phyloP scores from a whole-genome alignment of 140 eudicot species.

The Cichorium intybus region DNA sequence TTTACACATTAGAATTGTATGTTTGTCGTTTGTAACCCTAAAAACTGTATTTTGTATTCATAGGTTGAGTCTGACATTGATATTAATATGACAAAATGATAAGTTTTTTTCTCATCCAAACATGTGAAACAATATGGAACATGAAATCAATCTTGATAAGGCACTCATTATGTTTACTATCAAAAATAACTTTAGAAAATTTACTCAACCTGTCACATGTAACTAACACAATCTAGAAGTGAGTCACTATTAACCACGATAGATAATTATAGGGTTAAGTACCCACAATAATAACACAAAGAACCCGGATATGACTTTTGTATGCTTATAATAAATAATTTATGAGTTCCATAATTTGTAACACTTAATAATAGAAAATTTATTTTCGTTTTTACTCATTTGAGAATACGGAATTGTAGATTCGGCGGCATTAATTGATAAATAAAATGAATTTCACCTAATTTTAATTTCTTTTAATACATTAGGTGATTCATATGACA shows the following conservation, averaged over 20 bases:
- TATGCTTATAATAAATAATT: background rate
- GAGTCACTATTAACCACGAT: background rate
- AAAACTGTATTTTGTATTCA: no score
- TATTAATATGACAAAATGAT: no score
- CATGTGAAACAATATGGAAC: no score
- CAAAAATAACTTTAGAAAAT: no score
- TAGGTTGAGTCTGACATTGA: background rate
- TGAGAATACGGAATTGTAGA: background rate
- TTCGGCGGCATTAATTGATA: background rate
- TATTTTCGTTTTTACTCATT: background rate
- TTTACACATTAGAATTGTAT: no score
- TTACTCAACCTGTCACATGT: no score
- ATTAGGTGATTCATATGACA: constrained; percentile 32
- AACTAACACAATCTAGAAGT: background rate
- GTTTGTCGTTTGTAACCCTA: no score
- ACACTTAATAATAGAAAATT: no score
- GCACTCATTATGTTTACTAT: no score
- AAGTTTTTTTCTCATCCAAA: no score
- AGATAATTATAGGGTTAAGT: background rate
- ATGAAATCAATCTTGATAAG: no score
- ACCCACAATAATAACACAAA: background rate
- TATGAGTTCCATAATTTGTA: no score
- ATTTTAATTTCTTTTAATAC: background rate
- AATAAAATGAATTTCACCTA: background rate
- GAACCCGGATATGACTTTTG: background rate